These are phyloP conservation scores for Cyberlindnera petersonii DNA, from an alignment of 805 yeast species.

Conservation along the genomic window DNA sequence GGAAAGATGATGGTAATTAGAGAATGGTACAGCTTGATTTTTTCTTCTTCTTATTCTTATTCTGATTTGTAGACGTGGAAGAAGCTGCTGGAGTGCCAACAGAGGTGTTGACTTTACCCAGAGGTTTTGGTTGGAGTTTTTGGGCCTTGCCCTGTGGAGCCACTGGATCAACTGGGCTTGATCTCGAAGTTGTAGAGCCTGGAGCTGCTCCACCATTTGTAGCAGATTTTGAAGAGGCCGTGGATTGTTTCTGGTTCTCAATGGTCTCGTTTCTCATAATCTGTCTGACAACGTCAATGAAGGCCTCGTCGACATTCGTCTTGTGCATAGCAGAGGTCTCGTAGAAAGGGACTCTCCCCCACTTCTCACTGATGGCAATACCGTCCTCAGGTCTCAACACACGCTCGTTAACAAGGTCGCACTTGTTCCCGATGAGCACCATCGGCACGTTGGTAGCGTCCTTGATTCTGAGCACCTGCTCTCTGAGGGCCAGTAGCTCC, in stretches of 20 bases:
- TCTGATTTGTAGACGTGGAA: no score
- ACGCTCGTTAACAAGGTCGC: constrained; percentile 75
- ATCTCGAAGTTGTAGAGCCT: neutral
- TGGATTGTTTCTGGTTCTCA: constrained; percentile 13
- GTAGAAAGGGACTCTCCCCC: constrained; percentile 87
- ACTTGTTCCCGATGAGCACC: constrained; percentile 88
- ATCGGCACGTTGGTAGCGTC: constrained; percentile 76
- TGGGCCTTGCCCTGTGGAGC: constrained; percentile 4
- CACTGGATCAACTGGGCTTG: neutral
- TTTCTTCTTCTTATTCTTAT: constrained; percentile 29
- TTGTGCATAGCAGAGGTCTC: constrained; percentile 91
- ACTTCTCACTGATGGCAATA: constrained; percentile 70
- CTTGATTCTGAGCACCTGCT: constrained; percentile 81
- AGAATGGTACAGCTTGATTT: constrained; percentile 26
- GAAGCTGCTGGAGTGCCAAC: neutral
- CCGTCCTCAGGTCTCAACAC: constrained; percentile 80
- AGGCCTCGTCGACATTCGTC: constrained; percentile 87
- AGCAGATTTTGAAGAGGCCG: no score
- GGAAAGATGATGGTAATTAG: constrained; percentile 1
- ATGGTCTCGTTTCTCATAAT: constrained; percentile 67
- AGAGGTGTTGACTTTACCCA: constrained; percentile 14
- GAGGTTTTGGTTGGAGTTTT: constrained; percentile 15
- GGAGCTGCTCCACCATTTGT: constrained; percentile 5
- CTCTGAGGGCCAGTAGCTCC: constrained; percentile 74
- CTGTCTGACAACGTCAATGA: constrained; percentile 83